These are phyloP conservation scores for Lasiodiplodia citricola DNA, from an alignment of 2,329 filamentous ascomycete species.

Conservation along the genomic window DNA sequence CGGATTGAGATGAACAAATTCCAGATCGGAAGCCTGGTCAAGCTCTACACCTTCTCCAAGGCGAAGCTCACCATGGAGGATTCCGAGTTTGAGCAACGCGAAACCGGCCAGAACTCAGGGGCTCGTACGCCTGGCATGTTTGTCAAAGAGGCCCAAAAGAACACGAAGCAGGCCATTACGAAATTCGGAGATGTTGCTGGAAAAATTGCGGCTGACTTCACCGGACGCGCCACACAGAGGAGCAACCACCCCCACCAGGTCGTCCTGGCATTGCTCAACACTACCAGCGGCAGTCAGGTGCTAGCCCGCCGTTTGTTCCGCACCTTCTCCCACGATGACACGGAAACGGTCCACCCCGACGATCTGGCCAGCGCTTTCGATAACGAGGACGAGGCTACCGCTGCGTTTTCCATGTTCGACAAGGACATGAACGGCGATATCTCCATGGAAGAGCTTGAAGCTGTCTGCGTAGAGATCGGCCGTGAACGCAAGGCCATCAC, in stretches of 20 bases:
- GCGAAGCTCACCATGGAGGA: slow-evolving; percentile 71
- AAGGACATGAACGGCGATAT: slow-evolving; percentile 97
- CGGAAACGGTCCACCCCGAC: slow-evolving; percentile 76
- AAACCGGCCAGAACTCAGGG: slow-evolving; percentile 59
- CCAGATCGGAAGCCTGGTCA: slow-evolving; percentile 72
- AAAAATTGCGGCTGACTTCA: slow-evolving; percentile 88
- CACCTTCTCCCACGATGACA: slow-evolving; percentile 76
- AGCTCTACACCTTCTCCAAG: slow-evolving; percentile 69
- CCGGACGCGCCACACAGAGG: slow-evolving; percentile 70
- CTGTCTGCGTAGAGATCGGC: slow-evolving; percentile 91
- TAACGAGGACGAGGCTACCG: slow-evolving; percentile 83
- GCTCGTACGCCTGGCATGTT: slow-evolving; percentile 75
- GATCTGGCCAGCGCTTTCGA: slow-evolving; percentile 81
- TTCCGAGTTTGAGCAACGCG: slow-evolving; percentile 73
- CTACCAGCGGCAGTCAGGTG: slow-evolving; percentile 76
- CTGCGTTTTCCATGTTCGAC: slow-evolving; percentile 90
- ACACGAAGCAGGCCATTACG: slow-evolving; percentile 74
- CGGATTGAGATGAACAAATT: slow-evolving; percentile 93
- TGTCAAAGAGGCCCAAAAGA: slow-evolving; percentile 71
- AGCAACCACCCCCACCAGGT: slow-evolving; percentile 85
- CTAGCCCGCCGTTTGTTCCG: slow-evolving; percentile 87
- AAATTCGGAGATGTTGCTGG: slow-evolving; percentile 86
- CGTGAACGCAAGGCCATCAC: slow-evolving; percentile 95
- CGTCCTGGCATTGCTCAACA: slow-evolving; percentile 76
- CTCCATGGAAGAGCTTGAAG: slow-evolving; percentile 91